Evolutionary conservation across 1,139 yeast genomes (phyloP), one percentile per base, ranked within the genome.

Genomic region (Sugiyamaella sp.): DNA sequence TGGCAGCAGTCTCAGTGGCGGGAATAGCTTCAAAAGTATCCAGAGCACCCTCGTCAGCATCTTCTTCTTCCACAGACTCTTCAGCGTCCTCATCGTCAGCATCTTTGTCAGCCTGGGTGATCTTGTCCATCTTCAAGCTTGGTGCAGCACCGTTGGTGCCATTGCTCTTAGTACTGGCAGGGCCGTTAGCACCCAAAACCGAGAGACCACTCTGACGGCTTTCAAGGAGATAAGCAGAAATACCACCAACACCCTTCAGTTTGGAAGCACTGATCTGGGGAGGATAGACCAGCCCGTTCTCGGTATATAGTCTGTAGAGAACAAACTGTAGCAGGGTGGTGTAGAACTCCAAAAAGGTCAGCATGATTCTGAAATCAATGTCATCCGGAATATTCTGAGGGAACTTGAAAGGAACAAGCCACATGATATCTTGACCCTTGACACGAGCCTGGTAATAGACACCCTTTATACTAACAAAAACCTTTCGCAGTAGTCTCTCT

Each of bases 361-460:
- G 79, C 99, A 93, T 93, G 75, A 93, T 89, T 73, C 95, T 82
- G 78, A 95, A 91, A 74, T 93, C 99, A 59, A 93, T 86, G 71
- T 93, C 99, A 46, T 85, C 74, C 43, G 99, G 99, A 64, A 93
- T 86, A 70, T 88, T 87, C 70, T 93, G 96, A 20, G 99, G 97
- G 76, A 91, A 93, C 71, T 90, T 91, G 80, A 86, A 93, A 24
- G 99, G 99, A 48, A 89, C 96, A 60, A 93, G 80, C 99, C 99
- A 93, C 75, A 95, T 82, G 49, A 93, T 79, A 63, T 89, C 96
- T 71, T 91, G 97, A 57, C 99, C 99, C 70, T 81, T 84, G 46
- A 93, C 84, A 58, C 72, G 81, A 38, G 97, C 98, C 71, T 91
- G 91, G 70, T 93, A 95, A 73, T 93, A 93, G 21, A 91, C 95